Evolutionary conservation across 2,329 filamentous ascomycete genomes (phyloP).

Genomic region (Colletotrichum eremochloae): DNA sequence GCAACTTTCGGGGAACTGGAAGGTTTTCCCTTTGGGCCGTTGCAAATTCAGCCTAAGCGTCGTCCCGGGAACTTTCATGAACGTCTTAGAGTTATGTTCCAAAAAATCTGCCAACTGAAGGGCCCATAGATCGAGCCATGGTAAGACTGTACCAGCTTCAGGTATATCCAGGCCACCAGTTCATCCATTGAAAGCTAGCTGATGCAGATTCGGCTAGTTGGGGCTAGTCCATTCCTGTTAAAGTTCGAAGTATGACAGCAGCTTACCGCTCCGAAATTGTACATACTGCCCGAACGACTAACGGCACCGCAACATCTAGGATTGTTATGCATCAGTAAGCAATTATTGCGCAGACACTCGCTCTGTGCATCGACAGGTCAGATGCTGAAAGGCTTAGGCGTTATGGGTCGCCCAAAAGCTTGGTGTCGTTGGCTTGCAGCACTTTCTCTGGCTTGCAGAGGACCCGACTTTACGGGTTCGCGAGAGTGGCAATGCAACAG

Average conservation of each 20-base stretch:
- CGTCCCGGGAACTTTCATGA: neutral
- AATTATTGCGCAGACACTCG: neutral
- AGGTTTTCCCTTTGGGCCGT: neutral
- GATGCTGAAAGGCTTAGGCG: neutral
- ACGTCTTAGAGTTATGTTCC: neutral
- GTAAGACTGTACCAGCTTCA: neutral
- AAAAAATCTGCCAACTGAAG: too few species aligned
- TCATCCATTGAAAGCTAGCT: slow-evolving; percentile 20
- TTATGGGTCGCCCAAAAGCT: too few species aligned
- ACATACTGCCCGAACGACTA: neutral
- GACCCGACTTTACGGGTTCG: neutral
- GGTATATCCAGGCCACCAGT: slow-evolving; percentile 33
- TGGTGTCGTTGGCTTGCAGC: neutral
- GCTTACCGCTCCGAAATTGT: neutral
- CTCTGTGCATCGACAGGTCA: neutral
- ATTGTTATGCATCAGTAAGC: too few species aligned
- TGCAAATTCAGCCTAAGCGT: neutral
- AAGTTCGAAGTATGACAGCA: neutral
- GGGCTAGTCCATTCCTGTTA: neutral
- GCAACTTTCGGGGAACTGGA: neutral
- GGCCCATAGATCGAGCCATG: neutral
- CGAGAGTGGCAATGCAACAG: neutral
- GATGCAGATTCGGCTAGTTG: too few species aligned
- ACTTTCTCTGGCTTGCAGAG: neutral
- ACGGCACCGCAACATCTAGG: neutral